Evolutionary conservation across 2,329 filamentous ascomycete species (phyloP), one percentile per base, ranked within the genome.

Genomic region (Coniochaeta prunicola): DNA sequence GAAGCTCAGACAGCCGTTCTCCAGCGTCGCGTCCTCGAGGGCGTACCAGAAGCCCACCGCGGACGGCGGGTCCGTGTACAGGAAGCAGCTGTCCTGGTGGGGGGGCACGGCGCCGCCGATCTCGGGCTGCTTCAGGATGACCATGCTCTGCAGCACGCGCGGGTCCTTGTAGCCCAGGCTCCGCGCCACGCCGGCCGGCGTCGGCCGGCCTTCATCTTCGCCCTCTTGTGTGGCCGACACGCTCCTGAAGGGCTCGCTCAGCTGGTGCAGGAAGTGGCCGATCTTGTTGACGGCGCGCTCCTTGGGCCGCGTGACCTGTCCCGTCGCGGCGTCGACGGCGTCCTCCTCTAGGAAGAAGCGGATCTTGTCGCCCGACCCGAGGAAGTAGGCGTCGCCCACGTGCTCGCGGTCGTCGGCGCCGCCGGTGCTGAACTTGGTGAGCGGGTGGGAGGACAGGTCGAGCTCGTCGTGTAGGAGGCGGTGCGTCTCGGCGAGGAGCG

Each of bases 31-130:
- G 73, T 97, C 93, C 76, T 99, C 92, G 40, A 99, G 82, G 13
- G 94, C 94, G 73, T 97, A 96, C 94, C 94, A 99, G 77, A 93
- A 97, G 0, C 94, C 94, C 2, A 97, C 90, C 0, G 94, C 94
- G 40, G 85, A 90, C 0, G 93, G 93, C 38, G 91, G 89, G 64
- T 92, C 78, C 1, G 94, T 97, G 72, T 96, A 97, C 62, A 99
- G 67, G 66, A 97, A 99, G 0, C 91, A 92, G 64, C 85, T 91
- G 73, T 97, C 93, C 75, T 96, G 92, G 72, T 99, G 94, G 24
- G 91, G 85, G 1, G 89, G 91, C 48, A 97, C 94, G 1, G 90
- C 89, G 24, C 90, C 93, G 30, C 94, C 94, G 57, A 97, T 97
- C 74, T 96, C 91, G 24, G 94, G 92, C 76, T 97, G 93, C 74